A percentile compares a stretch with the other conserved stretches of the same genome.
Evolutionary conservation across 352 stramenopile genomes (phyloP).

Genomic region (Phytopythium sindhum): DNA sequence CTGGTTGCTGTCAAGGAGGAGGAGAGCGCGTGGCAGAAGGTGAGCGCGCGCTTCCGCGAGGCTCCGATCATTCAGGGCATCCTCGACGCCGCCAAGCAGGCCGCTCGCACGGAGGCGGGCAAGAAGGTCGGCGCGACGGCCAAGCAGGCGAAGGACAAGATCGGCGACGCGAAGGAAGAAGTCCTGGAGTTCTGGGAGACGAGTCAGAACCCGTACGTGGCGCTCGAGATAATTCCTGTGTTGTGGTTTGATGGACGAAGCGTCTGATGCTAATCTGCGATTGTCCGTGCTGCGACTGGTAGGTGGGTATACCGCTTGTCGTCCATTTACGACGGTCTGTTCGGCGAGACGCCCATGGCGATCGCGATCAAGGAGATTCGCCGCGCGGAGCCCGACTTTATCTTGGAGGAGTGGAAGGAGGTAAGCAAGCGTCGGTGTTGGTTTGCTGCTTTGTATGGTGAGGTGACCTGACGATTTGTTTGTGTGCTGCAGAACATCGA

Average conservation of each 20-base stretch:
- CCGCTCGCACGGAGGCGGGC: constrained; percentile 69
- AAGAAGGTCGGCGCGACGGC: constrained; percentile 69
- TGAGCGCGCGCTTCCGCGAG: constrained; percentile 91
- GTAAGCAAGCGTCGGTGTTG: constrained; percentile 15
- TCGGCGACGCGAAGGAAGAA: constrained; percentile 79
- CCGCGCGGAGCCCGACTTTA: constrained; percentile 96
- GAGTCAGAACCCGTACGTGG: constrained; percentile 94
- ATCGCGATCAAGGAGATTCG: constrained; percentile 95
- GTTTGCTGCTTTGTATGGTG: neutral
- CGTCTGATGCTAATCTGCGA: neutral
- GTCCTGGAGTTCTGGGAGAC: constrained; percentile 97
- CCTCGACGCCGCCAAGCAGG: constrained; percentile 76
- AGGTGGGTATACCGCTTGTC: constrained; percentile 96
- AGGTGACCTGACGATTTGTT: neutral
- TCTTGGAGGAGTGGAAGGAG: constrained; percentile 94
- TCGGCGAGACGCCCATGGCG: constrained; percentile 94
- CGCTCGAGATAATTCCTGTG: neutral
- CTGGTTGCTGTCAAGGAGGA: constrained; percentile 91
- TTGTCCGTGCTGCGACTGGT: neutral
- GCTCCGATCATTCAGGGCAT: constrained; percentile 94
- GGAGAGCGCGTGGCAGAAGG: constrained; percentile 92
- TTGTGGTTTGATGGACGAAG: neutral
- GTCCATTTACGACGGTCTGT: constrained; percentile 97
- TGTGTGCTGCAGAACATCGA: constrained; percentile 73
- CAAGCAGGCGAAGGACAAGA: constrained; percentile 77